Evolutionary conservation across 1,139 yeast genomes (phyloP), one percentile per base, ranked within the genome.

Genomic region (Yamadazyma triangularis): DNA sequence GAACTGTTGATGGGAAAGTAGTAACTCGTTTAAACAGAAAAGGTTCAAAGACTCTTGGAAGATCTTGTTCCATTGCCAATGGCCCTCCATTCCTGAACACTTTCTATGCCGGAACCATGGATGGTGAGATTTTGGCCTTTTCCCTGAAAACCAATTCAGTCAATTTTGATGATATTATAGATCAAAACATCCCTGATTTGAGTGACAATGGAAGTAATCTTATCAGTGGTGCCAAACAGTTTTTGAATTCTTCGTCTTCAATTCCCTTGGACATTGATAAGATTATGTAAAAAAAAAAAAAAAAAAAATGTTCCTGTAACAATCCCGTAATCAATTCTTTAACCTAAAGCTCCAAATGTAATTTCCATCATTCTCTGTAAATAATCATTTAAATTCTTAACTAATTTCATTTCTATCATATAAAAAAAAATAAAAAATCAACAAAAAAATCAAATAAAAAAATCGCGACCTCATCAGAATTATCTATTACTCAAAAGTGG

Each of bases 1-100:
- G 85, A 15, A 64, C 78, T 0, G 54, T 66, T 4, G 82, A 79
- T 38, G 95, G 95, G 1, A 78, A 76, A 41, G 55, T 80, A 33
- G 70, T 77, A 9, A 60, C 71, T 4, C 51, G 88, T 31, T 49
- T 77, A 12, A 57, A 58, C 14, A 53, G 79, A 23, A 46, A 42
- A 19, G 68, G 69, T 2, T 40, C 58, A 12, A 57, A 53, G 34
- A 51, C 47, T 28, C 33, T 32, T 14, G 69, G 62, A 9, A 56
- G 81, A 29, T 70, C 71, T 4, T 56, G 78, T 3, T 69, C 80
- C 11, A 59, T 83, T 32, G 72, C 67, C 0, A 58, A 72, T 31
- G 65, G 73, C 1, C 73, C 75, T 0, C 60, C 69, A 3, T 63
- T 56, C 33, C 53, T 63, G 23, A 67, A 62, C 4, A 57, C 62